Evolutionary conservation across 2,329 filamentous ascomycete genomes (phyloP).

Genomic region (Podosphaera xanthii): DNA sequence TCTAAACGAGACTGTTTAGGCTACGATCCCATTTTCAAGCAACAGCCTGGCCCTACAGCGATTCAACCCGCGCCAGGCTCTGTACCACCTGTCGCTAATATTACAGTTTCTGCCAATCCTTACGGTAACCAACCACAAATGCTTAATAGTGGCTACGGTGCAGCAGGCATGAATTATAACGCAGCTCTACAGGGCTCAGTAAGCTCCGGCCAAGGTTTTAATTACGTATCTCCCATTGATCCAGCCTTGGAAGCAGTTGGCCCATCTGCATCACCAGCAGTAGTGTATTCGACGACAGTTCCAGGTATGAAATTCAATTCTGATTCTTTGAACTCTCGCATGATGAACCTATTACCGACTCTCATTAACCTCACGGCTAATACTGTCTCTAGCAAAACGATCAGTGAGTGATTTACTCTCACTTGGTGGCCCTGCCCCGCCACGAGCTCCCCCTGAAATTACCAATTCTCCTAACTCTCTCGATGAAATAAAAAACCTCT

Average conservation of each 20-base stretch:
- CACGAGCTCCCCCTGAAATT: conserved; percentile 27
- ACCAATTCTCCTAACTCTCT: conserved; percentile 23
- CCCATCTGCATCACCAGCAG: conserved; percentile 8
- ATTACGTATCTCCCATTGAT: conserved; percentile 40
- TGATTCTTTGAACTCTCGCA: too few relatives aligned
- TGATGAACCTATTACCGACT: too few relatives aligned
- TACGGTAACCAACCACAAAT: conserved; percentile 25
- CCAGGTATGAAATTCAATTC: conserved; percentile 13
- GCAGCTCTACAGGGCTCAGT: conserved; percentile 18
- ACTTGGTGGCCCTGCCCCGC: conserved; percentile 33
- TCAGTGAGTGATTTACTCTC: conserved; percentile 55
- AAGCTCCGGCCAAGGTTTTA: conserved; percentile 25
- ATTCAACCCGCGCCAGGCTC: conserved; percentile 46
- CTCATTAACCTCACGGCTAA: conserved; percentile 11
- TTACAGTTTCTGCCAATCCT: conserved; percentile 17
- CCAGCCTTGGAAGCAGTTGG: conserved; percentile 33
- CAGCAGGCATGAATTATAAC: conserved; percentile 14
- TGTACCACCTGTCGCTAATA: conserved; percentile 11
- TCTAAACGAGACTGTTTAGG: conserved; percentile 70
- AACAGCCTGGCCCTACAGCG: conserved; percentile 39
- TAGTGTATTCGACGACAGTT: conserved; percentile 8
- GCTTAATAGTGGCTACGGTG: conserved; percentile 21
- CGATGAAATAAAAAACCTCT: conserved; percentile 48
- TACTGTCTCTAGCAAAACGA: conserved; percentile 27
- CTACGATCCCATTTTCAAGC: conserved; percentile 74